Base-by-base conservation (phyloP, 768 basidiomycete species). In the Podaxis carcinomalis region DNA sequence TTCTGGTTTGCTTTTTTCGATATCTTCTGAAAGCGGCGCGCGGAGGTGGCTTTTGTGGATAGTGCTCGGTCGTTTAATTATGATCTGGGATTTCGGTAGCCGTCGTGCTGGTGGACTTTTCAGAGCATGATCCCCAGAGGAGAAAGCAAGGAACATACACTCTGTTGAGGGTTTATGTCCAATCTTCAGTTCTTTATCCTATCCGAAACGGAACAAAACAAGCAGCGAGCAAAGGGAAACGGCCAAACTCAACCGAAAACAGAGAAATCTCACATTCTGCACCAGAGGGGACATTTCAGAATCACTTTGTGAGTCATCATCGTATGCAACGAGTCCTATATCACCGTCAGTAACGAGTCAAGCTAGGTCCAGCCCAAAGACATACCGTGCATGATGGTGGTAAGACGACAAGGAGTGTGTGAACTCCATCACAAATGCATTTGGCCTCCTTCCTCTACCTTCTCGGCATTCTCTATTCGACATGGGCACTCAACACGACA, bases 201-300 rank as follows among this genome's bases (percentile, higher is more conserved):
- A 80, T 77, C 84, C 84, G 69, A 81, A 74, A 77, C 72, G 77
- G 81, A 86, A 82, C 76, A 36, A 57, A 44, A 46, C 32, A 46
- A 37, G 72, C 71, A 78, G 80, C 82, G 77, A 84, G 76, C 77
- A 83, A 82, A 85, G 86, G 85, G 83, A 87, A 87, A 85, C 79
- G 73, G 73, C 65, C 67, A 74, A 63, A 70, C 66, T 47, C 59
- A 62, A 62, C 67, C 64, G 65, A 61, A 65, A 68, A 74, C 70
- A 67, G 73, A 79, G 75, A 74, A 72, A 77, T 83, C 87, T 88
- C 83, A 88, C 87, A 88, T 86, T 77, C 66, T 75, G 66, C n/a
- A 74, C 70, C 57, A 73, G 69, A 3, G 77, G 67, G 42, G 72
- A 74, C 14, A 74, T 76, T 61, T 85, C 87, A 21, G 77, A 72